Percentiles rank a stretch among this genome's conserved stretches.
Evolutionary conservation across 345 rosid species (phyloP).

Genomic region (Murraya paniculata): DNA sequence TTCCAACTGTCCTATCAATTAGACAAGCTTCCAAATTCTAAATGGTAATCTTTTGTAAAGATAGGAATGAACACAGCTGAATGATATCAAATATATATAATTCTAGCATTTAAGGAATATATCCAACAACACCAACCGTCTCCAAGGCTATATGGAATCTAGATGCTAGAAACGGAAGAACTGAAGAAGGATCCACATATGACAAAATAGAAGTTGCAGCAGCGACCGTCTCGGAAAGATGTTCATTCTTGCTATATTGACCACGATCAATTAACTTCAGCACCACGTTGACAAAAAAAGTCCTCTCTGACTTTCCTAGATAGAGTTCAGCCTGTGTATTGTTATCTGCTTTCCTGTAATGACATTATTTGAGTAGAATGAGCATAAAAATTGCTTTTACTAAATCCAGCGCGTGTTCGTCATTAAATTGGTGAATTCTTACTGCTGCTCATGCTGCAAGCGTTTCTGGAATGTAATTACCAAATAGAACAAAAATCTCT

Average conservation of each 20-base stretch:
- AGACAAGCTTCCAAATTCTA: neutral
- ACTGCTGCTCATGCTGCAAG: constrained; percentile 83
- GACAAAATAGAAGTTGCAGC: constrained; percentile 89
- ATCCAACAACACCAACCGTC: constrained; percentile 67
- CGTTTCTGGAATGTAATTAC: constrained; percentile 90
- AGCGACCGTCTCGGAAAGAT: constrained; percentile 97
- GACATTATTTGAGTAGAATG: constrained; percentile 24
- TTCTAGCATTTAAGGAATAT: neutral
- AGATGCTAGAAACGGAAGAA: constrained; percentile 93
- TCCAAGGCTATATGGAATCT: constrained; percentile 96
- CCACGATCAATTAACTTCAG: constrained; percentile 94
- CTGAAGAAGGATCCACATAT: constrained; percentile 91
- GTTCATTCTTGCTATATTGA: constrained; percentile 97
- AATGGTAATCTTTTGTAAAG: neutral
- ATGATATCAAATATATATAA: neutral
- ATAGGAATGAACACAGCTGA: neutral
- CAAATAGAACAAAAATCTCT: constrained; percentile 73
- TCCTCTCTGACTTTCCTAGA: constrained; percentile 73
- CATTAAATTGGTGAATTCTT: constrained; percentile 34
- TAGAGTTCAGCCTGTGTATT: constrained; percentile 34
- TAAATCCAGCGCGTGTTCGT: constrained; percentile 3
- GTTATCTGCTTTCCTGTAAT: constrained; percentile 48
- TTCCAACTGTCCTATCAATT: neutral
- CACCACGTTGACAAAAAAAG: constrained; percentile 64
- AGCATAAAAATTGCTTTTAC: constrained; percentile 26